Conservation (phyloP, 2,329 filamentous ascomycete genomes). For the Zarea fungicola region DNA sequence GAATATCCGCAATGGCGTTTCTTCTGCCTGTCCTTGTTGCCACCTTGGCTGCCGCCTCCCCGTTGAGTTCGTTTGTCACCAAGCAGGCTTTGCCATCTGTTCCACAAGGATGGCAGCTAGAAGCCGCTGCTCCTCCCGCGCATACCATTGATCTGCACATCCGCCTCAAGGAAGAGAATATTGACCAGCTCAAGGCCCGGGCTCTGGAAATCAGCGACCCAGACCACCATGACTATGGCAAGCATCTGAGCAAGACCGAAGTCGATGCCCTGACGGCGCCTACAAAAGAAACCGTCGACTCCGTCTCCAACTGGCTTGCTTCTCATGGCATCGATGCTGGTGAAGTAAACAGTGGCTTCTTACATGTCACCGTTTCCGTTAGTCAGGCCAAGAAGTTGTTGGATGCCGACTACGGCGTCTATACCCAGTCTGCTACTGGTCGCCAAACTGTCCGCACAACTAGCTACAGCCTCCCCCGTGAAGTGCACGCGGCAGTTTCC, state of each 20-base stretch:
- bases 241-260: conserved; percentile 15
- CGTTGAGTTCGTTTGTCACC: conserved; percentile 8
- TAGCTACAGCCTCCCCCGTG: conserved; percentile 11
- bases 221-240: conserved; percentile 12
- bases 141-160: conserved; percentile 12
- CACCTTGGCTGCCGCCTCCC: conserved; percentile 11
- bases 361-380: background rate
- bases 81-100: conserved; percentile 10
- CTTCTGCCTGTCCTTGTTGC: conserved; percentile 12
- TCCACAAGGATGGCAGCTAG: conserved; percentile 7
- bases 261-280: conserved; percentile 14
- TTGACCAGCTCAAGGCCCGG: conserved; percentile 12
- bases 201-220: conserved; percentile 12
- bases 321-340: conserved; percentile 12
- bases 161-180: conserved; percentile 13
- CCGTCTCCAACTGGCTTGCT: conserved; percentile 12
- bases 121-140: conserved; percentile 5
- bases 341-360: conserved; percentile 7
- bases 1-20: background rate
- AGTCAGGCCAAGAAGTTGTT: conserved; percentile 10
- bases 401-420: conserved; percentile 11
- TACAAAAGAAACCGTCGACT: conserved; percentile 7
- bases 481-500: conserved; percentile 6
- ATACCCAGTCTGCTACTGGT: conserved; percentile 4
- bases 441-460: conserved; percentile 11